Base-by-base conservation (phyloP, 148 eudicot species). In the Nepenthes gracilis region DNA sequence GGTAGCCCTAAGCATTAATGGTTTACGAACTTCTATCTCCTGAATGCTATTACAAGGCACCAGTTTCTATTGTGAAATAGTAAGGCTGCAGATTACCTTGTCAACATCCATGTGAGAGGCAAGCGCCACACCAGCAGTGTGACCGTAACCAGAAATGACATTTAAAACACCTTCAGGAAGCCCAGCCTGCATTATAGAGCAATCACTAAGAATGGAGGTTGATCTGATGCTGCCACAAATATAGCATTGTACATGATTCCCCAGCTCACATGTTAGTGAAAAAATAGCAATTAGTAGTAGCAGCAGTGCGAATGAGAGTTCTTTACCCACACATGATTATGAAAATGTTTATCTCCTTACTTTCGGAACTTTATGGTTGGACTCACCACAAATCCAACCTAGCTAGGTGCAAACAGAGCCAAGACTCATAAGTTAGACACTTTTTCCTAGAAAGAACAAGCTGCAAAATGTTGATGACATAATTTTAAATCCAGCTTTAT, bases 21-120 rank as follows among this genome's bases (percentile, higher is more conserved):
- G 45, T 52, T 5, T 12, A 6, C 45, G 6, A 40, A 40, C 8
- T 40, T 40, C 45, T 40, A 8, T 8, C 45, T 8, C 45, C 5
- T 13, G 33, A n/a, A 33, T 36, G 33, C 15, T 40, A 43, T 13
- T 11, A 23, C 23, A 23, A 2, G 35, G 35, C 58, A 55, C 11
- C 33, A 15, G 6, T 23, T 32, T 13, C 6, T 12, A 62, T 33
- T 2, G 35, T 5, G 58, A 15, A 49, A 34, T 47, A 3, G 35
- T 10, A 6, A 43, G 36, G 38, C 34, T 23, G 40, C 32, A 37
- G 35, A 12, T 47, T 77, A 88, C 89, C 89, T 83, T 85, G 59
- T 88, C 89, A 9, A 88, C 92, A 48, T 88, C 83, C 96, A 88
- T 88, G 72, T 88, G 96, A 58, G 76, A 72, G 35, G 83, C 72